Conservation (phyloP, 805 yeast species). For the Starmera pachycereana region DNA sequence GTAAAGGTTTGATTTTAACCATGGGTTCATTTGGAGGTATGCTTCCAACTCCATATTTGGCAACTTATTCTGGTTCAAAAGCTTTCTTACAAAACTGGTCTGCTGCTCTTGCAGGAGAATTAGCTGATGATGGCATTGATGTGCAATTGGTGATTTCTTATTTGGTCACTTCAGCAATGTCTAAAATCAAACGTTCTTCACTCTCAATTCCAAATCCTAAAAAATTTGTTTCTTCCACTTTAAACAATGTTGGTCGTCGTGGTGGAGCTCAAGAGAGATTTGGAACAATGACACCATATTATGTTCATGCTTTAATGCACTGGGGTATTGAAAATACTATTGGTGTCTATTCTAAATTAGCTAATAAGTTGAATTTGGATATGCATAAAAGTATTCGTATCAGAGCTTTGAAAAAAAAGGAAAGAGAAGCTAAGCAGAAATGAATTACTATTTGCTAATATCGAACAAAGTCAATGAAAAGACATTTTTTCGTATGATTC, state of each 20-base stretch:
- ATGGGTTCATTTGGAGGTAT: constrained; percentile 98
- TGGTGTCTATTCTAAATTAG: constrained; percentile 71
- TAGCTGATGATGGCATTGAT: constrained; percentile 59
- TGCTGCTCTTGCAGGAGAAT: constrained; percentile 77
- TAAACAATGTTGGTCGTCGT: constrained; percentile 67
- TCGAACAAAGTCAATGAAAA: too few species aligned
- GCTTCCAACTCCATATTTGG: constrained; percentile 83
- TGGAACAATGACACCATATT: constrained; percentile 83
- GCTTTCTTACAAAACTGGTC: constrained; percentile 94
- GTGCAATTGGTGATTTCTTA: constrained; percentile 82
- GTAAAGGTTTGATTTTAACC: constrained; percentile 73
- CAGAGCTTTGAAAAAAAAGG: constrained; percentile 75
- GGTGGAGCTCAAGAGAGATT: constrained; percentile 89
- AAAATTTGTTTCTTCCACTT: constrained; percentile 63
- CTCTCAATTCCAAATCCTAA: constrained; percentile 73
- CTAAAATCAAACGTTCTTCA: constrained; percentile 77
- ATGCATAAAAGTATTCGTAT: constrained; percentile 76
- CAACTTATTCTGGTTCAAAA: constrained; percentile 93
- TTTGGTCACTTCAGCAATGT: constrained; percentile 91
- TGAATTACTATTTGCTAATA: not conserved
- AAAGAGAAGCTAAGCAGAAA: constrained; percentile 21
- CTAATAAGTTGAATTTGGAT: constrained; percentile 52
- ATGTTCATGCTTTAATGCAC: constrained; percentile 90
- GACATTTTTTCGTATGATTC: too few species aligned
- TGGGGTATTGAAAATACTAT: constrained; percentile 68